Conservation (phyloP, 441 rosid genomes). For the Geranium incanum region DNA sequence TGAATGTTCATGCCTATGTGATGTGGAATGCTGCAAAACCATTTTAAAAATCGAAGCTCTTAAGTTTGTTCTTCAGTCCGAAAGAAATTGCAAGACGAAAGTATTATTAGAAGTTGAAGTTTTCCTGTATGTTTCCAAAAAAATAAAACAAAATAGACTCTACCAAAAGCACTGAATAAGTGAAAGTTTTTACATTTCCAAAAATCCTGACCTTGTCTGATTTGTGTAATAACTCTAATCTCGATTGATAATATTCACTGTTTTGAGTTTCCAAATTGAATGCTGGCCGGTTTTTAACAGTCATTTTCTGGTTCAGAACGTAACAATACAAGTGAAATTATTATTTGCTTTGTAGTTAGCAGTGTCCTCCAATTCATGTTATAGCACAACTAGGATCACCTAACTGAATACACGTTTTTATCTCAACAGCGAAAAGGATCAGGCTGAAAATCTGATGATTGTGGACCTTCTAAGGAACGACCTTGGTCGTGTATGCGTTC, state of each 20-base stretch:
- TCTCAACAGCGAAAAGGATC: slow-evolving; percentile 80
- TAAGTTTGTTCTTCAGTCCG: not conserved
- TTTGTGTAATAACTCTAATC: not conserved
- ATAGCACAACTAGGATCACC: not conserved
- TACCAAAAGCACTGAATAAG: not conserved
- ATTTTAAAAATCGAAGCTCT: not conserved
- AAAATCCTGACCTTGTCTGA: not conserved
- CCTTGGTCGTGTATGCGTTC: slow-evolving; percentile 82
- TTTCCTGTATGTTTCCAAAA: not conserved
- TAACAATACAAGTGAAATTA: not conserved
- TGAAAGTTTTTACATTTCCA: not conserved
- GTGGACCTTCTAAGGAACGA: slow-evolving; percentile 93
- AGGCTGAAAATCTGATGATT: slow-evolving; percentile 95
- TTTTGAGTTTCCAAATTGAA: not conserved
- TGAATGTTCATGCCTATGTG: not conserved
- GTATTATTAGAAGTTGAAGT: not conserved
- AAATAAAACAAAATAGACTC: not conserved
- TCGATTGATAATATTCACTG: not conserved
- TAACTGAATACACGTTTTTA: not conserved
- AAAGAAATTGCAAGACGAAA: not conserved
- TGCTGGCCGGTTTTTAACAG: not conserved
- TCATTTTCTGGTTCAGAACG: not conserved
- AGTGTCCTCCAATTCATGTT: not conserved
- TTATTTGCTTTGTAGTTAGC: not conserved
- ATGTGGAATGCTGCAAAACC: not conserved